Conservation (phyloP, 148 eudicot genomes). For the Vaccinium myrtillus region DNA sequence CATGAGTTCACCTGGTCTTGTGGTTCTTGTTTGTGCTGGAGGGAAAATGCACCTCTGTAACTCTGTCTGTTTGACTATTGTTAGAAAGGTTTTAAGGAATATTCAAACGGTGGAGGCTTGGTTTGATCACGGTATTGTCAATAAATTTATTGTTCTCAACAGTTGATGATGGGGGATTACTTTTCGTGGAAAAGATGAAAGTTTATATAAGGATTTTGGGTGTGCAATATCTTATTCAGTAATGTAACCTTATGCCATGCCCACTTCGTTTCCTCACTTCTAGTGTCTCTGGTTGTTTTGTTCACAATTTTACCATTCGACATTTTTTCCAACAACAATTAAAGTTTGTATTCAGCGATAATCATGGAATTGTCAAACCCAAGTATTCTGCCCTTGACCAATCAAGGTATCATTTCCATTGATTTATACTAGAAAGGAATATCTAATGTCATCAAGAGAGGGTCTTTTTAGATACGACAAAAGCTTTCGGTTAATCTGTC, state of each 20-base stretch:
- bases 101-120: neutral
- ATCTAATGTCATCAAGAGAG: neutral
- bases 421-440: neutral
- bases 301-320: neutral
- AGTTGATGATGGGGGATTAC: neutral
- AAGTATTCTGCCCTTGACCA: neutral
- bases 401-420: neutral
- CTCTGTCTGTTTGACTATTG: neutral
- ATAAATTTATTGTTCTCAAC: neutral
- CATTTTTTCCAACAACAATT: neutral
- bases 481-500: neutral
- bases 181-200: neutral
- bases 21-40: conserved; percentile 1
- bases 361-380: neutral
- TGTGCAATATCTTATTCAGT: neutral
- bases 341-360: neutral
- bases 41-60: conserved; percentile 1
- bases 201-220: neutral
- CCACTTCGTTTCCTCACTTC: neutral
- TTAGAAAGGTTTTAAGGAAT: neutral
- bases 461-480: neutral
- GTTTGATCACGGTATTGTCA: neutral
- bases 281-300: neutral
- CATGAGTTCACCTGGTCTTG: neutral
- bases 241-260: neutral